Percentiles rank a stretch among this genome's conserved stretches.
phyloP scores from a whole-genome alignment of 2,329 filamentous ascomycete species.

The Pestalotiopsis sp. region DNA sequence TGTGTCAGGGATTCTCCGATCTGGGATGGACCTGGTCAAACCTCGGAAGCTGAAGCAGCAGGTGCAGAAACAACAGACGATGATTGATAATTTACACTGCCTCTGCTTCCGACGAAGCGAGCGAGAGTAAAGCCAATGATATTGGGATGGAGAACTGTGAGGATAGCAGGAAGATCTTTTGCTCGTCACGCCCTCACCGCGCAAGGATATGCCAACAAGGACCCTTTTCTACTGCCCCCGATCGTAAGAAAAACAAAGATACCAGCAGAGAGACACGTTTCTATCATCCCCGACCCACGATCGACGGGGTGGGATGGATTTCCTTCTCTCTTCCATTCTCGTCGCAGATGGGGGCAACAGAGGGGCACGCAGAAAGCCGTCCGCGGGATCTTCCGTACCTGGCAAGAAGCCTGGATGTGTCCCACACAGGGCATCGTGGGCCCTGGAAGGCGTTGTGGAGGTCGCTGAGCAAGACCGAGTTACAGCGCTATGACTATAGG shows the following conservation, averaged over 20 bases:
- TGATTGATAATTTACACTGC: not conserved
- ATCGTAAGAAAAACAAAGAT: not conserved
- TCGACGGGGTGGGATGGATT: not conserved
- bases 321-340: not conserved
- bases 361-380: not conserved
- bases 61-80: slow-evolving; percentile 8
- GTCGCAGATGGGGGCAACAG: not conserved
- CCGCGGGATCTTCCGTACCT: not conserved
- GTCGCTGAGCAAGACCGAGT: not conserved
- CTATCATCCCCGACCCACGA: not conserved
- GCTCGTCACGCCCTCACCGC: not conserved
- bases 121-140: not conserved
- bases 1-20: slow-evolving; percentile 10
- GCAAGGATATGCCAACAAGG: not conserved
- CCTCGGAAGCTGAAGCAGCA: slow-evolving; percentile 4
- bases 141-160: not conserved
- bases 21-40: slow-evolving; percentile 11
- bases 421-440: not conserved
- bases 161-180: not conserved
- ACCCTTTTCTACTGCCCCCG: not conserved
- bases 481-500: slow-evolving; percentile 8
- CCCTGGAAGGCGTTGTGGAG: slow-evolving; percentile 3
- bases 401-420: not conserved
- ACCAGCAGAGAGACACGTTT: not conserved
- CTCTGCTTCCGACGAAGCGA: not conserved